Evolutionary conservation across 306 rosid genomes (phyloP), one percentile per base, ranked within the genome.

Genomic region (Cucumis sativus): DNA sequence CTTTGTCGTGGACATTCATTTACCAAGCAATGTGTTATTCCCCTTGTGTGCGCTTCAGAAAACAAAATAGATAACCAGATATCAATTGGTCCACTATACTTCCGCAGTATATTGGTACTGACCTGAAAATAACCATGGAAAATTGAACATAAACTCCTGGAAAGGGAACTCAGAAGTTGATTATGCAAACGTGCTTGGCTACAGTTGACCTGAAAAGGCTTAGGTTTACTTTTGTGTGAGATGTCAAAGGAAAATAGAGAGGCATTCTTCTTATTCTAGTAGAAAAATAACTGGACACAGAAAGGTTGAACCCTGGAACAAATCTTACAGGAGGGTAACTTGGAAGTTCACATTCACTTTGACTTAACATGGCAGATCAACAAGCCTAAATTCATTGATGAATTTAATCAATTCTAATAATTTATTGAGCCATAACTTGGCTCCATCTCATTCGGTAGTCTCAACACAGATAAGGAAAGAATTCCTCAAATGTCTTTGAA

Each of bases 71-170:
- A 90, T 56, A 87, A 35, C 97, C 98, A 95, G 63, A 95, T 82
- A 84, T 95, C 98, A 61, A 90, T 21, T 10, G 96, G 96, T 78
- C 96, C 98, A 47, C 87, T 88, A 68, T 92, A 95, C 88, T 95
- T 92, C 81, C 96, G 91, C 40, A 89, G 82, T 81, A 90, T 84
- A 79, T 88, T 95, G 79, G 88, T 87, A 87, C 96, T 95, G 7
- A 92, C 89, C 96, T 92, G 77, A 73, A 70, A 77, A 62, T 51
- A 79, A 45, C 63, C 41, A 67, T 5, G 17, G 33, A 17, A 28
- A 59, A 8, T 23, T 23, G 23, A 76, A 23, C 28, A 60, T 13
- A 40, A n/a, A 12, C 45, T 57, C 57, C 5, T 40, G 25, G 4
- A 40, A 61, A 62, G 18, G 45, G 16, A 75, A 9, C 78, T 20